Conservation (phyloP, 768 basidiomycete species). For the Kondoa subrosea region DNA sequence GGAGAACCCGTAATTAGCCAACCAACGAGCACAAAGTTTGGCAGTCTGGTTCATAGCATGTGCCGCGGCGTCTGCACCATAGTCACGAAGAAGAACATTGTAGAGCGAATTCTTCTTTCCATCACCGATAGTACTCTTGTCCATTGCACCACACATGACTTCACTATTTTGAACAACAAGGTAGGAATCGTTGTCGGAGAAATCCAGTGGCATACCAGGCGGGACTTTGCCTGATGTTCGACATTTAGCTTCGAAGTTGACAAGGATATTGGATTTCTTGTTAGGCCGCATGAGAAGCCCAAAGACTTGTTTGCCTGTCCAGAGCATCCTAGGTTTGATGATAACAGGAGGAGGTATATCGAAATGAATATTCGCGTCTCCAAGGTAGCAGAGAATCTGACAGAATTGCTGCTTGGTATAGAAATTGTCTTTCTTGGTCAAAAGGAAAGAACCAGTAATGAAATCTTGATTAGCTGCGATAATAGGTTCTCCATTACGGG, state of each 20-base stretch:
- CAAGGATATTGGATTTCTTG: constrained; percentile 56
- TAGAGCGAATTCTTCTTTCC: constrained; percentile 99
- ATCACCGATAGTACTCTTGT: constrained; percentile 90
- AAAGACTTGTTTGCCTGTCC: constrained; percentile 99
- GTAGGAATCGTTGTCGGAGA: constrained; percentile 95
- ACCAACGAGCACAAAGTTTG: constrained; percentile 83
- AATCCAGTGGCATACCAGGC: constrained; percentile 44
- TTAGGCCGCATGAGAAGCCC: constrained; percentile 92
- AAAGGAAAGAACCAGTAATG: constrained; percentile 91
- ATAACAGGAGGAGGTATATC: constrained; percentile 91
- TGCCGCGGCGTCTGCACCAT: constrained; percentile 85
- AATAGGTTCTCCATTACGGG: constrained; percentile 94
- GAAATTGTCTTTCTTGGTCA: constrained; percentile 82
- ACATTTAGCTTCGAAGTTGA: constrained; percentile 93
- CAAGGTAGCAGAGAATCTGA: constrained; percentile 87
- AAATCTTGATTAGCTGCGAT: constrained; percentile 99
- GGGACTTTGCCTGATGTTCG: constrained; percentile 43
- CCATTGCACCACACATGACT: constrained; percentile 98
- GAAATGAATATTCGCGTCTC: constrained; percentile 76
- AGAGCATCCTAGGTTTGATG: constrained; percentile 75
- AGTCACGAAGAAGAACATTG: constrained; percentile 91
- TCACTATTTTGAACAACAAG: constrained; percentile 92
- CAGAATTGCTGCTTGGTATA: constrained; percentile 87
- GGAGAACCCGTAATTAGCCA: constrained; percentile 96
- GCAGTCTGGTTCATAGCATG: constrained; percentile 89